Evolutionary conservation across 208 protist species (phyloP).

Genomic region (Leishmania tarentolae): DNA sequence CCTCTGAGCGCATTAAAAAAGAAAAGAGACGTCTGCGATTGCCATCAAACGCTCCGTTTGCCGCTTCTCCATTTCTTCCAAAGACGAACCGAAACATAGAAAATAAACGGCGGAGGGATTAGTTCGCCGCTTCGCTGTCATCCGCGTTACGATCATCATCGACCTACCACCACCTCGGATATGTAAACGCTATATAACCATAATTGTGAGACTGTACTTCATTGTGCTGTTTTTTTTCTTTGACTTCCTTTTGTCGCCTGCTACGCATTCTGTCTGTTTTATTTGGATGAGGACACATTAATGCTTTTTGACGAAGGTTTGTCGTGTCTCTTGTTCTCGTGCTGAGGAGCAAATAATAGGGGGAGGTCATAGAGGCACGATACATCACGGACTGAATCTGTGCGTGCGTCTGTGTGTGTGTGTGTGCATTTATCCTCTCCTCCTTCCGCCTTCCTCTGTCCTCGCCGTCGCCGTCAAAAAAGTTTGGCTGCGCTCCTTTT

Average conservation of each 20-base stretch:
- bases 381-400: background rate
- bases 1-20: background rate
- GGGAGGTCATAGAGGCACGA: background rate
- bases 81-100: background rate
- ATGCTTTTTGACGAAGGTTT: background rate
- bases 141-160: background rate
- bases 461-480: background rate
- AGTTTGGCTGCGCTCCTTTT: background rate
- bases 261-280: background rate
- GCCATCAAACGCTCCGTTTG: background rate
- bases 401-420: background rate
- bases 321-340: background rate
- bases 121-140: background rate
- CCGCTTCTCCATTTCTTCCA: background rate
- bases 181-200: background rate
- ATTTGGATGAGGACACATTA: background rate
- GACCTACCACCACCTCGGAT: background rate
- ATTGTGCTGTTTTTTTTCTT: background rate
- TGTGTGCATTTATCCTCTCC: background rate
- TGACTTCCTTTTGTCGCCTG: background rate
- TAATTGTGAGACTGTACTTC: background rate
- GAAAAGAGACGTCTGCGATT: background rate
- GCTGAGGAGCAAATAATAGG: background rate
- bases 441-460: background rate
- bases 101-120: background rate